Percentiles rank a stretch among this genome's conserved stretches.
phyloP scores from a whole-genome alignment of 768 basidiomycete genomes.

The Lactifluus rugatus region DNA sequence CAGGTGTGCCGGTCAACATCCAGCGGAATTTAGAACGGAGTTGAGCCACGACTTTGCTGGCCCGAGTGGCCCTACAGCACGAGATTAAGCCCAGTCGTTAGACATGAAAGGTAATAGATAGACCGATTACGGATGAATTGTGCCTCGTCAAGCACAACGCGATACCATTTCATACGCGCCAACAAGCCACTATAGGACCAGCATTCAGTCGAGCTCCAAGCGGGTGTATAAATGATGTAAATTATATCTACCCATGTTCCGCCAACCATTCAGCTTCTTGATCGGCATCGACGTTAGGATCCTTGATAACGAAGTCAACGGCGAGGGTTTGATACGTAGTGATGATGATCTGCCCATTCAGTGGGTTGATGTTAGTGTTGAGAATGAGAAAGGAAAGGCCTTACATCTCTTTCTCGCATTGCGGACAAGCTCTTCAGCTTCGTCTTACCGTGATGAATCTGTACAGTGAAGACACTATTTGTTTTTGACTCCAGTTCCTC shows the following conservation, averaged over 20 bases:
- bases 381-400: not conserved
- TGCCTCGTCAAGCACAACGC: conserved; percentile 70
- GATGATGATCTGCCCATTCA: conserved; percentile 45
- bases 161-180: conserved; percentile 52
- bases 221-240: not conserved
- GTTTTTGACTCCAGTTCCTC: conserved; percentile 64
- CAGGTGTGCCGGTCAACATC: conserved; percentile 71
- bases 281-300: conserved; percentile 33
- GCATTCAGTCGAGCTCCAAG: not conserved
- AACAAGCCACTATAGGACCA: conserved; percentile 39
- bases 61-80: conserved; percentile 38
- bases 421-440: conserved; percentile 48
- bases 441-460: conserved; percentile 64
- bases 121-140: conserved; percentile 65
- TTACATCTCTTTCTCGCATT: conserved; percentile 45
- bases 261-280: conserved; percentile 42
- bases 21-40: conserved; percentile 61
- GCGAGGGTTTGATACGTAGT: conserved; percentile 72
- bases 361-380: not conserved
- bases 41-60: conserved; percentile 49
- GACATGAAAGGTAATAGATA: not conserved
- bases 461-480: conserved; percentile 48
- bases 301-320: conserved; percentile 45
- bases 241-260: conserved; percentile 36
- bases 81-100: not conserved